Percentiles rank a stretch among this genome's conserved stretches.
These are phyloP conservation scores for Magnolia kwangsiensis DNA, from an alignment of 164 flowering plant species.

Conservation along the genomic window DNA sequence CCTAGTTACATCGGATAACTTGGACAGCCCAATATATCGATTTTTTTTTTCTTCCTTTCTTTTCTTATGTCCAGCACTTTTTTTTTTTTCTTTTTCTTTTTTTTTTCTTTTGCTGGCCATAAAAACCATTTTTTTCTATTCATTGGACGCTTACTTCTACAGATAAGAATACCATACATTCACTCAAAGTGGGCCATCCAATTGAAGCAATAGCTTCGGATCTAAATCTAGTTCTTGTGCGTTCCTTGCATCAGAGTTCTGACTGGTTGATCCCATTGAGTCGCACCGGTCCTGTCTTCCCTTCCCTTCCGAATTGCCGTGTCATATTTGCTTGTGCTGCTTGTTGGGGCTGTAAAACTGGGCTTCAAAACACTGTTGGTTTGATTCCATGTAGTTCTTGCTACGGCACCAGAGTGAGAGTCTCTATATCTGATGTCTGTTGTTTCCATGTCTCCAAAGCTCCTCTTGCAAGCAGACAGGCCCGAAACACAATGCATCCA, in stretches of 20 bases:
- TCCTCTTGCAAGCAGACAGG: conserved; percentile 34
- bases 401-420: conserved; percentile 37
- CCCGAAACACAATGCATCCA: too few species aligned
- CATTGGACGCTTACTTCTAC: not conserved
- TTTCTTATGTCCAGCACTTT: too few species aligned
- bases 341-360: conserved; percentile 35
- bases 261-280: conserved; percentile 56
- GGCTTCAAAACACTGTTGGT: conserved; percentile 24
- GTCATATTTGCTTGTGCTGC: conserved; percentile 34
- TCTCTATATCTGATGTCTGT: conserved; percentile 45
- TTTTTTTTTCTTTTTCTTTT: too few species aligned
- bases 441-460: conserved; percentile 48
- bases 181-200: not conserved
- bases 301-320: conserved; percentile 36
- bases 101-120: too few species aligned
- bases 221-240: conserved; percentile 65
- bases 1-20: too few species aligned
- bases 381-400: conserved; percentile 42
- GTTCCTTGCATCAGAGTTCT: conserved; percentile 56
- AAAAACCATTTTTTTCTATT: not conserved
- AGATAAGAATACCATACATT: not conserved
- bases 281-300: conserved; percentile 33
- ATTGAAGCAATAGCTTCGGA: conserved; percentile 35
- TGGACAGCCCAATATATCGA: too few species aligned
- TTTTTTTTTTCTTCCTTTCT: too few species aligned